A percentile compares a stretch with the other conserved stretches of the same genome.
These are phyloP conservation scores for Pestalotiopsis sp. DNA, from an alignment of 2,329 filamentous ascomycete genomes.

Conservation along the genomic window DNA sequence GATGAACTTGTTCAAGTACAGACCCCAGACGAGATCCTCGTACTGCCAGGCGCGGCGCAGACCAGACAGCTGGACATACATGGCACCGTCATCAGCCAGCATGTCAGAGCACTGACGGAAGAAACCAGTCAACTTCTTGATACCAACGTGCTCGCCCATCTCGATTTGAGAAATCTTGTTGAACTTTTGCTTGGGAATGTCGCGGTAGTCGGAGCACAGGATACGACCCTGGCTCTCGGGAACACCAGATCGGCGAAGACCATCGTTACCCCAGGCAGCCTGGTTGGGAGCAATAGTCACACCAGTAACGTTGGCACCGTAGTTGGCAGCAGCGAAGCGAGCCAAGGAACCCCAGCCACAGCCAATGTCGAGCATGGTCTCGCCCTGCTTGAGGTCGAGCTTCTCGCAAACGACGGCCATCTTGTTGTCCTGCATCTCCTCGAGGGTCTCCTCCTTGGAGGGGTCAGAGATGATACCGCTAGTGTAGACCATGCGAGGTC, in stretches of 20 bases:
- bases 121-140: conserved; percentile 81
- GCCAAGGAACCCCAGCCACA: conserved; percentile 95
- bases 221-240: conserved; percentile 84
- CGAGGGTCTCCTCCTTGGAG: conserved; percentile 81
- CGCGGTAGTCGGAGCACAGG: conserved; percentile 92
- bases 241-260: conserved; percentile 77
- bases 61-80: conserved; percentile 92
- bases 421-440: conserved; percentile 97
- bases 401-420: conserved; percentile 92
- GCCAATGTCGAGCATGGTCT: conserved; percentile 86
- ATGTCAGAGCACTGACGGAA: conserved; percentile 84
- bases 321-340: conserved; percentile 86
- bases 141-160: conserved; percentile 97
- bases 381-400: conserved; percentile 78
- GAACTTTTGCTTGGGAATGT: conserved; percentile 70
- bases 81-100: conserved; percentile 91
- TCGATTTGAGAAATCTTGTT: conserved; percentile 94
- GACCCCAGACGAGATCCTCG: conserved; percentile 92
- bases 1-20: conserved; percentile 99
- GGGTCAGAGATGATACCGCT: conserved; percentile 87
- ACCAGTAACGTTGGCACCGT: conserved; percentile 80
- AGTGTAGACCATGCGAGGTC: conserved; percentile 97
- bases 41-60: conserved; percentile 93
- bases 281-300: conserved; percentile 92
- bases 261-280: conserved; percentile 91